These are phyloP conservation scores for Boletus bicolor DNA, from an alignment of 768 basidiomycete genomes.

Conservation along the genomic window DNA sequence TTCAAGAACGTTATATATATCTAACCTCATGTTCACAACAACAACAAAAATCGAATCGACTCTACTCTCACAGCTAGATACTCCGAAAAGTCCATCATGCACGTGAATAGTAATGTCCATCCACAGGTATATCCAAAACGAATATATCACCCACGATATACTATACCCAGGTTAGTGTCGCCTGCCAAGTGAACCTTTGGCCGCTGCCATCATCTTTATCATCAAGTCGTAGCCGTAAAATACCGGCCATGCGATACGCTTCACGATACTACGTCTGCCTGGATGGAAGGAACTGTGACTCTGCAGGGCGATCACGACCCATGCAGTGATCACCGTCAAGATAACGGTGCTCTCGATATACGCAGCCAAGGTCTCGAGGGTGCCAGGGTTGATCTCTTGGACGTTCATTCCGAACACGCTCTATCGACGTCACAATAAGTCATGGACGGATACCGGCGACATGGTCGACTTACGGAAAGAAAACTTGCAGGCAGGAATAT, in stretches of 20 bases:
- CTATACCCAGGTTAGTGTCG: not conserved
- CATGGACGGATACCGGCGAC: no score
- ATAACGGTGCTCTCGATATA: conserved; percentile 45
- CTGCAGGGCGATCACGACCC: conserved; percentile 57
- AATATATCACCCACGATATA: not conserved
- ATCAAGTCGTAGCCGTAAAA: not conserved
- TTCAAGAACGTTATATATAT: not conserved
- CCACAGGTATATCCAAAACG: not conserved
- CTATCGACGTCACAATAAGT: conserved; percentile 25
- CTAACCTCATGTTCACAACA: not conserved
- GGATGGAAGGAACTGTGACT: conserved; percentile 23
- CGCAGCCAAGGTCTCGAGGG: conserved; percentile 32
- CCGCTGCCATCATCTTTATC: not conserved
- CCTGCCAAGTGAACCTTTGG: not conserved
- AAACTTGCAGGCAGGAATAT: conserved; percentile 58
- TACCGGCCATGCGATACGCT: conserved; percentile 22
- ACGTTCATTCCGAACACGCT: conserved; percentile 31
- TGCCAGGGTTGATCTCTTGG: conserved; percentile 27
- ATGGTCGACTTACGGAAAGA: conserved; percentile 22
- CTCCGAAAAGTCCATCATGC: not conserved
- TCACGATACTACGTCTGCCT: not conserved
- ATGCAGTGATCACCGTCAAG: conserved; percentile 50
- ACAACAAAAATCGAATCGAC: not conserved
- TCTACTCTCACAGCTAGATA: not conserved
- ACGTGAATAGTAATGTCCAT: not conserved